Conservation (phyloP, 257 asterid genomes). For the Scutellaria minor region DNA sequence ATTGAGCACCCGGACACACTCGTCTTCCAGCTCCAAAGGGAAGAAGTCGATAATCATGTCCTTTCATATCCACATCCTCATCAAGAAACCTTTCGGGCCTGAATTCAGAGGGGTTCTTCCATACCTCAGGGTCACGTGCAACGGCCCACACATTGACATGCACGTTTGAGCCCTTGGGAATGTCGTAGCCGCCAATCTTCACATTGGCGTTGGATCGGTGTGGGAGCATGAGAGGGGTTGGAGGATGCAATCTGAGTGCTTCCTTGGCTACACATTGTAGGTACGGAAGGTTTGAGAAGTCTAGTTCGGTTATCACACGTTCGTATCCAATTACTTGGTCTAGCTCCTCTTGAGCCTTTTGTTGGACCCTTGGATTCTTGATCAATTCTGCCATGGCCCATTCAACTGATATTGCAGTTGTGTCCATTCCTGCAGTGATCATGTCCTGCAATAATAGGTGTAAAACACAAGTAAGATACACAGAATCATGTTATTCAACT, state of each 20-base stretch:
- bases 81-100: conserved; percentile 71
- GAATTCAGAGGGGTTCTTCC: conserved; percentile 63
- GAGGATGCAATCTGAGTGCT: conserved; percentile 71
- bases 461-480: too few relatives aligned
- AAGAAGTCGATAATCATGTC: conserved; percentile 65
- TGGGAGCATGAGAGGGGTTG: conserved; percentile 80
- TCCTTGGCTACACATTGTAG: conserved; percentile 67
- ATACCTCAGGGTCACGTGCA: conserved; percentile 64
- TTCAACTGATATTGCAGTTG: conserved; percentile 73
- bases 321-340: conserved; percentile 60
- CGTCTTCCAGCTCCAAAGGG: conserved; percentile 84
- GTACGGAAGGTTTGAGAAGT: conserved; percentile 71
- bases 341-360: conserved; percentile 73
- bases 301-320: conserved; percentile 58
- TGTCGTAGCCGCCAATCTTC: conserved; percentile 70
- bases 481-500: not conserved
- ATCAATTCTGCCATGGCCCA: conserved; percentile 93
- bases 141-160: conserved; percentile 85
- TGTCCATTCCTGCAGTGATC: conserved; percentile 84
- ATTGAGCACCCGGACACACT: conserved; percentile 74
- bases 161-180: conserved; percentile 68
- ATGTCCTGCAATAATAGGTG: conserved; percentile 52
- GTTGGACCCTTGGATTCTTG: conserved; percentile 70
- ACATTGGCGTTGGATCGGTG: conserved; percentile 64
- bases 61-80: conserved; percentile 81